Evolutionary conservation across 2,329 filamentous ascomycete genomes (phyloP), one percentile per base, ranked within the genome.

Genomic region (Stemphylium lycopersici): DNA sequence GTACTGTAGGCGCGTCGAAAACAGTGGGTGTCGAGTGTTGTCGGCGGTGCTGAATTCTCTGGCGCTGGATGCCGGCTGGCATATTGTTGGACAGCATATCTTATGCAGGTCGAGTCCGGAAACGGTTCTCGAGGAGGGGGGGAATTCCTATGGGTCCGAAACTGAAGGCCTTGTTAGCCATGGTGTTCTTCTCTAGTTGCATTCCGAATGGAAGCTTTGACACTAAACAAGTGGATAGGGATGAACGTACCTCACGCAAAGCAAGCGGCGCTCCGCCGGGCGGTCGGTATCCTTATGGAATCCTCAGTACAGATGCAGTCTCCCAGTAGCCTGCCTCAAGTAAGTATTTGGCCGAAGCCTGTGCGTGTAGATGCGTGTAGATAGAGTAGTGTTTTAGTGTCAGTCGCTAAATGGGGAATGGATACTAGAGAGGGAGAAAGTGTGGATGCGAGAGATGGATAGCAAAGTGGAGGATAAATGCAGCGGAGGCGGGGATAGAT

Each of bases 1-100:
- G 84, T 78, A 87, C 85, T 83, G 87, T 89, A 74, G 86, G 84
- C 70, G 86, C 85, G 76, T 93, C 90, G 79, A 90, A 90, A 75
- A 84, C 85, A 77, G 84, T 85, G 62, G 90, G 90, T 72, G 90
- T 93, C 71, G 92, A 96, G 72, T 90, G 88, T 81, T 96, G 91
- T 80, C 92, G 89, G 77, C 90, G 85, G 80, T 96, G 91, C 78
- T 86, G 84, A 79, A 86, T 85, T 76, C 87, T 85, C 77, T 87
- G 87, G 78, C 84, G 84, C 76, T 90, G 87, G 81, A 91, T 86
- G 82, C 82, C 87, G 79, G 83, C 86, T 72, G 84, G 82, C 76
- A 85, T 82, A 81, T 88, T 76, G 66, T 69, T 87, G 80, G 89
- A 90, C 87, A 92, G 87, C 90, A 93, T 93, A 79, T 82, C 84